Conservation (phyloP, 768 basidiomycete genomes). For the Termitomyces sp. region DNA sequence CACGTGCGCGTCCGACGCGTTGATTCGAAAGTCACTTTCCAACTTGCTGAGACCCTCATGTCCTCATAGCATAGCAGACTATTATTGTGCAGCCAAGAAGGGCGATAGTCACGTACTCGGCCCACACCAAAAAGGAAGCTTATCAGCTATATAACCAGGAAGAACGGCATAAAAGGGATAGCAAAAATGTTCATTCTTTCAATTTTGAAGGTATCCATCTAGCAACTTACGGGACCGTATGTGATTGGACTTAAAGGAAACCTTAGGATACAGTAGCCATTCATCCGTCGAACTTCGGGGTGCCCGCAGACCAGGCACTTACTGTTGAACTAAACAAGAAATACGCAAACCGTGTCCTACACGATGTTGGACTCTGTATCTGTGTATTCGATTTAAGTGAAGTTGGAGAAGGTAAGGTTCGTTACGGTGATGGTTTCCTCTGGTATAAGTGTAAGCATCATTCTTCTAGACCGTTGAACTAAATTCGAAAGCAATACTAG, state of each 20-base stretch:
- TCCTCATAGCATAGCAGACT: slow-evolving; percentile 6
- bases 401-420: slow-evolving; percentile 86
- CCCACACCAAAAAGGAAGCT: background rate
- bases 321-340: slow-evolving; percentile 89
- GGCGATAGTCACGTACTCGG: background rate
- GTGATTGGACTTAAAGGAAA: background rate
- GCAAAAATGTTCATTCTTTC: slow-evolving; percentile 39
- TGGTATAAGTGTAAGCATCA: slow-evolving; percentile 80
- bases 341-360: slow-evolving; percentile 87
- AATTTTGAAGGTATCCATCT: slow-evolving; percentile 30
- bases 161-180: background rate
- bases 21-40: background rate
- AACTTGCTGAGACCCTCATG: slow-evolving; percentile 7
- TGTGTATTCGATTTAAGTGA: slow-evolving; percentile 84
- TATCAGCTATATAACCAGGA: background rate
- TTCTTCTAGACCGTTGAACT: background rate
- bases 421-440: slow-evolving; percentile 90
- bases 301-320: slow-evolving; percentile 73
- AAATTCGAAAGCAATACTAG: slow-evolving; percentile 31
- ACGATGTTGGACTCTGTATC: slow-evolving; percentile 88
- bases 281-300: slow-evolving; percentile 81
- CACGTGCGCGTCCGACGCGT: slow-evolving; percentile 6
- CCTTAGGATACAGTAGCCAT: slow-evolving; percentile 84
- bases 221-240: background rate
- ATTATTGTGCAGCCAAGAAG: background rate